phyloP scores from a whole-genome alignment of 83 land plant species.

The Isoetes engelmannii region DNA sequence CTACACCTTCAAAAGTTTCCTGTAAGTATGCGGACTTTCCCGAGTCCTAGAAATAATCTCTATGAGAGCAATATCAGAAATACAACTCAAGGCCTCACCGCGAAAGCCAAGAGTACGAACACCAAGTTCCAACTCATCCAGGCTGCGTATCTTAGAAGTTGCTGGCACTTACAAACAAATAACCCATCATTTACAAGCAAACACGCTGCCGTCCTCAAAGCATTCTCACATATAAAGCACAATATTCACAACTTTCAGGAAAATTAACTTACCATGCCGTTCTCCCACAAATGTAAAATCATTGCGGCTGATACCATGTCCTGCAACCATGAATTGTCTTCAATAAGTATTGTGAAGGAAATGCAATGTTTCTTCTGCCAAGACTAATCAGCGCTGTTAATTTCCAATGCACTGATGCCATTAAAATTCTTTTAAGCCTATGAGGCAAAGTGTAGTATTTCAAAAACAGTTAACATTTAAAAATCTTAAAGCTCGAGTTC shows the following conservation, averaged over 20 bases:
- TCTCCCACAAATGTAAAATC: conserved; percentile 71
- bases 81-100: conserved; percentile 84
- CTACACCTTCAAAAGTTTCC: conserved; percentile 73
- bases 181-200: neutral
- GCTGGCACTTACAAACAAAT: conserved; percentile 34
- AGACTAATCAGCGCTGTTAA: no score
- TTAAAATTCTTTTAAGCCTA: neutral
- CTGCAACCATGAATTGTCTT: conserved; percentile 31
- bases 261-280: conserved; percentile 54
- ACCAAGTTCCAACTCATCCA: conserved; percentile 46
- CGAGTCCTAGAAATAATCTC: conserved; percentile 67
- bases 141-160: conserved; percentile 63
- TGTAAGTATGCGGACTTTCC: conserved; percentile 76
- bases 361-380: neutral
- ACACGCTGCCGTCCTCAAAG: neutral
- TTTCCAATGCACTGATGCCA: no score
- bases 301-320: conserved; percentile 72
- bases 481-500: no score
- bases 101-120: conserved; percentile 57
- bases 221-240: neutral
- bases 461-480: no score
- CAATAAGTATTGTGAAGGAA: neutral
- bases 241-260: neutral
- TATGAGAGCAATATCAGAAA: conserved; percentile 70
- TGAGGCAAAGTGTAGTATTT: neutral